Evolutionary conservation across 148 eudicot genomes (phyloP).

Genomic region (Camellia granthamiana): DNA sequence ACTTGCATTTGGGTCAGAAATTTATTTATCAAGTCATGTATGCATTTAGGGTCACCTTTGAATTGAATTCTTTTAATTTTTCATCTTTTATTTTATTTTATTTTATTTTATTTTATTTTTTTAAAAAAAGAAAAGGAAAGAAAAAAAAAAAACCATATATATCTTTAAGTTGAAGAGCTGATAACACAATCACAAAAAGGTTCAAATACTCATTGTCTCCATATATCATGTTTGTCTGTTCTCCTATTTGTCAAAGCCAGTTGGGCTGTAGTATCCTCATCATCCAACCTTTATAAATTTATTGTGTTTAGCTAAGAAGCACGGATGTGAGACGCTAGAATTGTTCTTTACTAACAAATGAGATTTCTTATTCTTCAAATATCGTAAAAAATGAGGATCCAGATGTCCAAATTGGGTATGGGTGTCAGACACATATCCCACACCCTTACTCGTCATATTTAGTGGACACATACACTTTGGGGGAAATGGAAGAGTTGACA

Average conservation of each 20-base stretch:
- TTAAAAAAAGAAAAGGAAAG: too few species aligned
- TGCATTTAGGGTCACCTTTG: not conserved
- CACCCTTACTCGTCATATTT: too few species aligned
- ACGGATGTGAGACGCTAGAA: too few species aligned
- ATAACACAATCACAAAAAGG: not conserved
- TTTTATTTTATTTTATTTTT: too few species aligned
- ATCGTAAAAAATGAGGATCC: too few species aligned
- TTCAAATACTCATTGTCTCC: not conserved
- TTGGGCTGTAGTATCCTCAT: not conserved
- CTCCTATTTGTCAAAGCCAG: not conserved
- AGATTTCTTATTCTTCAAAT: too few species aligned
- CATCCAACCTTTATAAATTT: not conserved
- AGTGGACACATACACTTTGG: too few species aligned
- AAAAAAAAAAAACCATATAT: too few species aligned
- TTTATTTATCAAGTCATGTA: not conserved
- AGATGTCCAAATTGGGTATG: too few species aligned
- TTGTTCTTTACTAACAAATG: too few species aligned
- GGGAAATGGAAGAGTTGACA: not conserved
- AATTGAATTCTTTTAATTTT: not conserved
- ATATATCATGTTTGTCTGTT: not conserved
- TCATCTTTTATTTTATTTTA: not conserved
- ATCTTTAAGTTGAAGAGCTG: not conserved
- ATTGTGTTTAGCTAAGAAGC: not conserved
- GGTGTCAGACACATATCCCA: too few species aligned
- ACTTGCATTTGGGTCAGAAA: not conserved